Evolutionary conservation across 345 rosid species (phyloP).

Genomic region (Brassica carinata): DNA sequence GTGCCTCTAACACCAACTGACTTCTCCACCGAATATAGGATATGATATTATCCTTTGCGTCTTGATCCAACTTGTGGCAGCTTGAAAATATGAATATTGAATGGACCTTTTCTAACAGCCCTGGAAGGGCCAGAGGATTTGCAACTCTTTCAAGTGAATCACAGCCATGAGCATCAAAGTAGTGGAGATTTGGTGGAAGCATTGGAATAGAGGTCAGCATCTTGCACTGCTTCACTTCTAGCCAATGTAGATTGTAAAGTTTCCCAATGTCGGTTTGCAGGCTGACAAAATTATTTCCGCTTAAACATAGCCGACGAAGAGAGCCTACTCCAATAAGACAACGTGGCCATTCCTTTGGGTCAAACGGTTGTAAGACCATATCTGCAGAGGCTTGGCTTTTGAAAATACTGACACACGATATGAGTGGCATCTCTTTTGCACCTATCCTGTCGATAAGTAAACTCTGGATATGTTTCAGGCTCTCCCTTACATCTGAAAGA

Average conservation of each 20-base stretch:
- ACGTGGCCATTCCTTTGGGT: too few relatives aligned
- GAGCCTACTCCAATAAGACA: background rate
- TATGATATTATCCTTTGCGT: conserved; percentile 12
- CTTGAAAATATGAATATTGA: background rate
- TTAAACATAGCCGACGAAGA: background rate
- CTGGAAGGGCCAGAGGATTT: background rate
- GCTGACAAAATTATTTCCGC: background rate
- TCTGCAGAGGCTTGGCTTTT: too few relatives aligned
- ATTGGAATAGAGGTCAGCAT: background rate
- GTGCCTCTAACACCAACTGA: background rate
- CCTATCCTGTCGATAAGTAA: too few relatives aligned
- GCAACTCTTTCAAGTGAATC: background rate
- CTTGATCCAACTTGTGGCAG: background rate
- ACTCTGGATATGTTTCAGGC: too few relatives aligned
- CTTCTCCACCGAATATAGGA: background rate
- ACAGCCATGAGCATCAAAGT: background rate
- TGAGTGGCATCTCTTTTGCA: too few relatives aligned
- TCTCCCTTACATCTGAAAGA: too few relatives aligned
- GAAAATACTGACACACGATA: too few relatives aligned
- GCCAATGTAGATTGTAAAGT: background rate
- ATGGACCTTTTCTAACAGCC: background rate
- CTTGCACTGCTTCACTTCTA: background rate
- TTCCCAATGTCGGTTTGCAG: background rate
- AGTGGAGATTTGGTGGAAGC: background rate
- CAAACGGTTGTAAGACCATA: too few relatives aligned